Conservation (phyloP, 2,329 filamentous ascomycete genomes). For the Xylariaceae sp. region DNA sequence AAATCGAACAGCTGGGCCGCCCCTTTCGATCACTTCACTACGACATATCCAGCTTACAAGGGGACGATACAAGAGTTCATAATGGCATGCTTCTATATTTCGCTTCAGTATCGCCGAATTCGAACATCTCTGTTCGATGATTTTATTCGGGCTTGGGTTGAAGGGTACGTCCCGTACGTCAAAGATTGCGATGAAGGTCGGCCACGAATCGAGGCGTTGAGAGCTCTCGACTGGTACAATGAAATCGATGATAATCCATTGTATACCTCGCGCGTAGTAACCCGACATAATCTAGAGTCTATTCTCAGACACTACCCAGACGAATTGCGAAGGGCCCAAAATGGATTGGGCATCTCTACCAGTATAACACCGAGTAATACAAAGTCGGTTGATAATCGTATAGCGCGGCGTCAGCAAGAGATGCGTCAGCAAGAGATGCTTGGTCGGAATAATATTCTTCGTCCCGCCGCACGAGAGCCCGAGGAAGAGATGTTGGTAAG, state of each 20-base stretch:
- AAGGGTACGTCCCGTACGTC: constrained; percentile 30
- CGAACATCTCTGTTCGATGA: constrained; percentile 33
- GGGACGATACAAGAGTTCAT: constrained; percentile 29
- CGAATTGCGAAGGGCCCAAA: constrained; percentile 17
- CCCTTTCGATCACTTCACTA: constrained; percentile 27
- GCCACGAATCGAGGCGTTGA: constrained; percentile 20
- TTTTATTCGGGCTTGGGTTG: constrained; percentile 32
- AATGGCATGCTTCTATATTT: constrained; percentile 29
- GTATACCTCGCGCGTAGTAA: constrained; percentile 27
- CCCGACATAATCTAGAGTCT: constrained; percentile 25
- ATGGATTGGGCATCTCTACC: constrained; percentile 6
- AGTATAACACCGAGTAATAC: constrained; percentile 3
- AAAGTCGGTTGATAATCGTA: background rate
- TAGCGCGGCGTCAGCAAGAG: background rate
- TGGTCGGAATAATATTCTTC: no score
- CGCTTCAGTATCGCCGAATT: constrained; percentile 22
- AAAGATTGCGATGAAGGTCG: constrained; percentile 22
- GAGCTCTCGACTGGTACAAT: constrained; percentile 33
- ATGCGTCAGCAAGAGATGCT: background rate
- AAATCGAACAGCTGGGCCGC: constrained; percentile 7
- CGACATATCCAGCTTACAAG: constrained; percentile 28
- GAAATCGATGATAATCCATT: constrained; percentile 27
- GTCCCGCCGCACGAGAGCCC: no score
- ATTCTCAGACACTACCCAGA: constrained; percentile 27
- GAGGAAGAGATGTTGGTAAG: background rate